Conservation (phyloP, 1,139 yeast genomes). For the Maudiozyma humilis region DNA sequence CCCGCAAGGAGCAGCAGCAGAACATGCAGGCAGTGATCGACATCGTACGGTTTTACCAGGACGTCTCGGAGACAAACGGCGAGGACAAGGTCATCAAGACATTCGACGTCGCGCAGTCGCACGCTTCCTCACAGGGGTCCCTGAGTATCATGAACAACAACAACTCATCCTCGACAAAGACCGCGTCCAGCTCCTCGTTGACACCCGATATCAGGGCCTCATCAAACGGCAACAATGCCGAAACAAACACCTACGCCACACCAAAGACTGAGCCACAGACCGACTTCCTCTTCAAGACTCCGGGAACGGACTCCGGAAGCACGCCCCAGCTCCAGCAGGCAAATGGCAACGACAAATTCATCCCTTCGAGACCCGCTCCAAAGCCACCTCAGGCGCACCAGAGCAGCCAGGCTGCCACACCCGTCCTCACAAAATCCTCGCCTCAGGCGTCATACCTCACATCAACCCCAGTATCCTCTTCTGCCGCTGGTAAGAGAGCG, state of each 20-base stretch:
- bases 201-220: constrained; percentile 4
- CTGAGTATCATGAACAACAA: constrained; percentile 19
- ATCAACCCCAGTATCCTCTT: not conserved
- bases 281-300: not conserved
- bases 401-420: not conserved
- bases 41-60: constrained; percentile 82
- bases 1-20: constrained; percentile 75
- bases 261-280: constrained; percentile 3
- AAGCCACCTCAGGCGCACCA: constrained; percentile 9
- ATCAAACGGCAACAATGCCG: not conserved
- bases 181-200: constrained; percentile 23
- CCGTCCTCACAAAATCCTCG: not conserved
- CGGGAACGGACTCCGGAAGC: not conserved
- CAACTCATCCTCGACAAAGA: constrained; percentile 22
- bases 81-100: constrained; percentile 70
- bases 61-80: constrained; percentile 47
- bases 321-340: not conserved
- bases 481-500: not conserved
- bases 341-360: constrained; percentile 9
- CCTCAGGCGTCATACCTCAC: not conserved
- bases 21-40: constrained; percentile 94
- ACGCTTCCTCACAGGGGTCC: constrained; percentile 9
- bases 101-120: constrained; percentile 39
- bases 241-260: not conserved
- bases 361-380: constrained; percentile 15